These are phyloP conservation scores for Melastoma candidum DNA, from an alignment of 441 rosid genomes.

Conservation along the genomic window DNA sequence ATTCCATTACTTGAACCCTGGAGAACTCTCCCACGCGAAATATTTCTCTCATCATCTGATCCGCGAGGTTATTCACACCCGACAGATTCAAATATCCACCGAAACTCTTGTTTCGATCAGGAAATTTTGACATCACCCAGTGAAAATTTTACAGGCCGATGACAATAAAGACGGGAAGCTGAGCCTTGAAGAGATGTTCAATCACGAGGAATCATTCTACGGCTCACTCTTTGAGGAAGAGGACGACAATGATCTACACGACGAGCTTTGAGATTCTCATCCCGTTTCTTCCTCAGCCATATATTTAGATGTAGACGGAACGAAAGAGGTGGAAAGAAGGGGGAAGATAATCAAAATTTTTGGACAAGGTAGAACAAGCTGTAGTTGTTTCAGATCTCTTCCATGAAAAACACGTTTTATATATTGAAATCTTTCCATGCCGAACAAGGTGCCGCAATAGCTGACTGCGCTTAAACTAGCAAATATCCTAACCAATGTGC, in stretches of 20 bases:
- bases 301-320: neutral
- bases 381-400: too few species aligned
- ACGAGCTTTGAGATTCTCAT: conserved; percentile 31
- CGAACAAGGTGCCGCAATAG: too few species aligned
- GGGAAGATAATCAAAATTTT: too few species aligned
- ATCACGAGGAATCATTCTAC: conserved; percentile 48
- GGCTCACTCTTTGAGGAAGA: conserved; percentile 27
- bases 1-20: conserved; percentile 47
- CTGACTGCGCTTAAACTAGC: too few species aligned
- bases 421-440: too few species aligned
- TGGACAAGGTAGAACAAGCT: too few species aligned
- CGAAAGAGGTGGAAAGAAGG: too few species aligned
- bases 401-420: too few species aligned
- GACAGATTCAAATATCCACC: neutral
- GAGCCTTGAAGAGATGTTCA: conserved; percentile 48
- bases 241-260: conserved; percentile 32
- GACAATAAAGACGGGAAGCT: conserved; percentile 45
- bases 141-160: conserved; percentile 36
- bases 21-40: conserved; percentile 50
- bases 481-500: too few species aligned
- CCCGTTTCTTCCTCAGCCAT: neutral
- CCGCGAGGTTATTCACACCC: conserved; percentile 27
- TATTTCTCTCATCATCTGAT: conserved; percentile 43
- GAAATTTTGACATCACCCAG: too few species aligned
- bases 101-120: neutral